phyloP scores from a whole-genome alignment of 1,139 yeast species.

The Hansenula lynferdii region DNA sequence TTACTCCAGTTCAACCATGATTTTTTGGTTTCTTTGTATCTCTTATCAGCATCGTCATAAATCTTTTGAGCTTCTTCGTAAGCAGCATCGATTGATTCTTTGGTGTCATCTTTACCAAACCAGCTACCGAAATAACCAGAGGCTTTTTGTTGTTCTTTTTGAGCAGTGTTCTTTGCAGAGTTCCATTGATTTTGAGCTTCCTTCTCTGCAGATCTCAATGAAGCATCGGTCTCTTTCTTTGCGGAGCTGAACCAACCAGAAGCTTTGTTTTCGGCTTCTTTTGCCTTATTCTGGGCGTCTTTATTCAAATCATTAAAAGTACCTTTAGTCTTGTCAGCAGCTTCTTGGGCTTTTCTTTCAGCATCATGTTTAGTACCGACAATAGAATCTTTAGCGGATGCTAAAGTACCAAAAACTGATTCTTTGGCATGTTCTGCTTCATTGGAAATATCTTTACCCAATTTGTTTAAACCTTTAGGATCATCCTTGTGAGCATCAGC shows the following conservation, averaged over 20 bases:
- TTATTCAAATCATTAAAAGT: slow-evolving; percentile 3
- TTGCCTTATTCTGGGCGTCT: neutral
- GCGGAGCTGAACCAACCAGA: slow-evolving; percentile 15
- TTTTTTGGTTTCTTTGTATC: slow-evolving; percentile 20
- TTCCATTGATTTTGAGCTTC: too few relatives aligned
- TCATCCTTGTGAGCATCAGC: slow-evolving; percentile 31
- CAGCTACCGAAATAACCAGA: slow-evolving; percentile 1
- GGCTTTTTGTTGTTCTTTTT: neutral
- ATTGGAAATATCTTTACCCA: slow-evolving; percentile 22
- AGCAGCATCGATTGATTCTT: slow-evolving; percentile 20
- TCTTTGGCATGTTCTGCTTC: slow-evolving; percentile 26
- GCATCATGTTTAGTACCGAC: slow-evolving; percentile 15
- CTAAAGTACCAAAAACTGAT: slow-evolving; percentile 2
- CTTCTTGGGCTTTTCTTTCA: slow-evolving; percentile 14
- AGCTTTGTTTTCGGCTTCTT: slow-evolving; percentile 11
- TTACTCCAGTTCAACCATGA: slow-evolving; percentile 24
- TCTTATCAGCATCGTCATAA: slow-evolving; percentile 23
- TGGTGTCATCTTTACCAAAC: slow-evolving; percentile 9
- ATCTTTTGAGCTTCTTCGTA: slow-evolving; percentile 19
- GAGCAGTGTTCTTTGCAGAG: too few relatives aligned
- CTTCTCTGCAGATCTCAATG: slow-evolving; percentile 17
- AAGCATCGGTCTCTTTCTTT: too few relatives aligned
- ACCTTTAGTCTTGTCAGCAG: slow-evolving; percentile 10
- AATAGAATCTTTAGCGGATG: slow-evolving; percentile 9
- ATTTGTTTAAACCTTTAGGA: slow-evolving; percentile 10